Evolutionary conservation across 208 protist genomes (phyloP), one percentile per base, ranked within the genome.

Genomic region (Acanthamoeba castellanii): DNA sequence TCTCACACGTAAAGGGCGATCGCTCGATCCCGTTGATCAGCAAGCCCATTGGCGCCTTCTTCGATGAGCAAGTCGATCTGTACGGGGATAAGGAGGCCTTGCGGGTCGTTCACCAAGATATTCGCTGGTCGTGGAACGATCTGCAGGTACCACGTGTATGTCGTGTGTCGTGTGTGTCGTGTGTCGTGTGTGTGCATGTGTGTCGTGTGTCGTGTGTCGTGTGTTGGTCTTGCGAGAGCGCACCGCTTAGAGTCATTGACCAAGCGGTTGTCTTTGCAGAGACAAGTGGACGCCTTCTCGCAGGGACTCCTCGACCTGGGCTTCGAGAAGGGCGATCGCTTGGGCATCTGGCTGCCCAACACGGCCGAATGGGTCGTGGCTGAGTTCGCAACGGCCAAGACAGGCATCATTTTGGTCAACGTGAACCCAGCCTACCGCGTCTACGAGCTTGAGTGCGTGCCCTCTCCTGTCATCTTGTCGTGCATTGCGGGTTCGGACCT

Each of bases 281-380:
- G 92, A 37, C 88, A 96, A 22, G 96, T 95, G 14, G 92, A 97
- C 30, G 42, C 74, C 3, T 64, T 98, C 25, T 95, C 97, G 11
- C n/a, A 61, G 27, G 97, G 95, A 5, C 74, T 98, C 4, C 32
- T 96, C 1, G 72, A 95, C n/a, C 27, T 96, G 25, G 97, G 97
- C n/a, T 91, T 97, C 25, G 45, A 82, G 27, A 95, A 96, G 42
- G 97, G 97, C 9, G 97, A 98, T 94, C 94, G 97, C 20, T 14
- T 98, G 25, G 97, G 97, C 25, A 95, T 98, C 11, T 98, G 96
- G 97, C 82, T 97, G 22, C 97, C 97, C 4, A 98, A 97, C 81
- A 95, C 25, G 47, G 34, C 59, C 16, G 96, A 98, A 82, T 98
- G 95, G 95, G 91, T 95, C 8, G 55, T 95, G 16, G 55, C 95